phyloP scores from a whole-genome alignment of 139 green algal species.

The Asterochloris erici region DNA sequence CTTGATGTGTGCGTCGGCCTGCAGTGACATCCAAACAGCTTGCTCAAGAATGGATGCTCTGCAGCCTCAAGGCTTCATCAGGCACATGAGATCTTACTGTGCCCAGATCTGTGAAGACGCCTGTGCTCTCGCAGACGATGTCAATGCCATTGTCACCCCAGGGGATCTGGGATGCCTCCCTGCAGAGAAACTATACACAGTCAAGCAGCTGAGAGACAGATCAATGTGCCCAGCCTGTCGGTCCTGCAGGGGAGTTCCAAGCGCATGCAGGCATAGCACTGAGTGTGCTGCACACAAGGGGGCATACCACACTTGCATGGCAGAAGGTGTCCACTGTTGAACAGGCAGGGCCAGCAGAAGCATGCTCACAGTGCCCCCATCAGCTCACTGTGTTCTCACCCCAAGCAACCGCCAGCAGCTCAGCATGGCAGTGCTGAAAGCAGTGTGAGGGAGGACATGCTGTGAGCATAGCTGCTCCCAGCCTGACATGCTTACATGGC shows the following conservation, averaged over 20 bases:
- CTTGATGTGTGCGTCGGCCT: constrained; percentile 69
- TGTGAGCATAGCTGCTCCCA: too few species aligned
- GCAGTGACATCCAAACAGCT: neutral
- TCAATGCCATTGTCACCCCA: constrained; percentile 77
- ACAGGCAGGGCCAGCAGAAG: too few species aligned
- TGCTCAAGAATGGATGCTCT: neutral
- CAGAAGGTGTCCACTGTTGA: neutral
- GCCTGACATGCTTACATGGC: neutral
- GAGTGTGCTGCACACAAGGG: too few species aligned
- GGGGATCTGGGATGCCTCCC: constrained; percentile 80
- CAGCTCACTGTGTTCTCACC: neutral
- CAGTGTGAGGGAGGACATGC: neutral
- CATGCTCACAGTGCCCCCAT: neutral
- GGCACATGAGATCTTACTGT: constrained; percentile 38
- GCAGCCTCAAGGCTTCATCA: neutral
- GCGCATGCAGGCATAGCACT: neutral
- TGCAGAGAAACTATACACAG: constrained; percentile 18
- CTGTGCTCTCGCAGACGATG: constrained; percentile 89
- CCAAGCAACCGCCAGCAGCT: neutral
- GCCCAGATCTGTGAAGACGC: constrained; percentile 89
- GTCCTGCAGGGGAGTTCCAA: neutral
- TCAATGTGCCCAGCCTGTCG: neutral
- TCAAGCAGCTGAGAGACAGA: neutral
- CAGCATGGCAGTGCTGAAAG: neutral
- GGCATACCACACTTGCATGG: too few species aligned